phyloP scores from a whole-genome alignment of 495 filamentous ascomycete genomes.

The Penicillium verhagenii region DNA sequence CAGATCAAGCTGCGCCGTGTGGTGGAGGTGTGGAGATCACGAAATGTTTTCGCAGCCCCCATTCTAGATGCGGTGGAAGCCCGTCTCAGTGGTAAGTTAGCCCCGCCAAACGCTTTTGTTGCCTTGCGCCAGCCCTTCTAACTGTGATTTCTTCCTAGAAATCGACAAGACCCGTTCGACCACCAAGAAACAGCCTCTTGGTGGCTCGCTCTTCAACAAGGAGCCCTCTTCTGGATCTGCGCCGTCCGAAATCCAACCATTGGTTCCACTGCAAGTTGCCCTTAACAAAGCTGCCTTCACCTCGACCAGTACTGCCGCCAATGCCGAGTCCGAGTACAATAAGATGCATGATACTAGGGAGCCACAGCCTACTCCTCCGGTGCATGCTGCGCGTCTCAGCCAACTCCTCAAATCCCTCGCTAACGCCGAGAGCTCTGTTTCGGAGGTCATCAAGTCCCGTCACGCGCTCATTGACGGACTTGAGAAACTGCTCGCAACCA shows the following conservation, averaged over 20 bases:
- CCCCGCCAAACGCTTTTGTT: neutral
- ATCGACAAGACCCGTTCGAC: conserved; percentile 73
- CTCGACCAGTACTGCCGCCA: conserved; percentile 58
- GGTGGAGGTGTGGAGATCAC: conserved; percentile 88
- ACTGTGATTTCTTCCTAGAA: conserved; percentile 47
- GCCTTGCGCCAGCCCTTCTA: conserved; percentile 2
- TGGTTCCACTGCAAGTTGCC: conserved; percentile 69
- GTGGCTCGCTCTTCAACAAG: conserved; percentile 66
- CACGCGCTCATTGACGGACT: conserved; percentile 71
- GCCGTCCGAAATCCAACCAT: conserved; percentile 72
- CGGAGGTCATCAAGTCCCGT: conserved; percentile 86
- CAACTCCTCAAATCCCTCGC: conserved; percentile 83
- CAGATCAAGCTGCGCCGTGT: conserved; percentile 86
- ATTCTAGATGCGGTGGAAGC: conserved; percentile 77
- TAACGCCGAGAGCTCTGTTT: conserved; percentile 86
- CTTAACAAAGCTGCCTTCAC: conserved; percentile 66
- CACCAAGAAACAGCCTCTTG: conserved; percentile 62
- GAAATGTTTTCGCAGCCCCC: conserved; percentile 76
- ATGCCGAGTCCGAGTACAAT: conserved; percentile 75
- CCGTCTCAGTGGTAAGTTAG: conserved; percentile 66
- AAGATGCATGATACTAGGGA: conserved; percentile 71
- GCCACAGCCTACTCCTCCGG: conserved; percentile 70
- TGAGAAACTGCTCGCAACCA: conserved; percentile 75
- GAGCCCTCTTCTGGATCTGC: conserved; percentile 47
- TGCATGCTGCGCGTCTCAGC: conserved; percentile 87